Conservation (phyloP, 2,329 filamentous ascomycete genomes). For the Ophiostoma ulmi region DNA sequence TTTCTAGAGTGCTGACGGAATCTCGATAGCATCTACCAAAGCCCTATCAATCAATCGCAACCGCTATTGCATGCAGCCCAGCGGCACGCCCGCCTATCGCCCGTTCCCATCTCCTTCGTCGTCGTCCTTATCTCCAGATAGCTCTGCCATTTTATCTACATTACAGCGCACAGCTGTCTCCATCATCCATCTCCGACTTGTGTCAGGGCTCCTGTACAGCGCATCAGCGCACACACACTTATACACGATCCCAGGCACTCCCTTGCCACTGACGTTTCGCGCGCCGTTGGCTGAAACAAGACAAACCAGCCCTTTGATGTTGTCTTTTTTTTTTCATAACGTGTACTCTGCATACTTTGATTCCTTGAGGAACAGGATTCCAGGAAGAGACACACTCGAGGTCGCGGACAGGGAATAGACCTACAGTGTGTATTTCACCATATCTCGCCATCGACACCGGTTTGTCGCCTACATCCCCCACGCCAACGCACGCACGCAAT, state of each 20-base stretch:
- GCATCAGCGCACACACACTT: background rate
- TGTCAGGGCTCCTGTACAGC: background rate
- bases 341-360: background rate
- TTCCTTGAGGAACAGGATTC: background rate
- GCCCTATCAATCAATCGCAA: background rate
- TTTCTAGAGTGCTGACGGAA: background rate
- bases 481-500: background rate
- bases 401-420: background rate
- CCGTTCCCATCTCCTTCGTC: background rate
- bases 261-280: background rate
- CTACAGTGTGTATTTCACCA: background rate
- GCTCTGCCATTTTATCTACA: background rate
- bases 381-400: background rate
- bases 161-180: background rate
- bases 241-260: background rate
- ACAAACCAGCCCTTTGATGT: background rate
- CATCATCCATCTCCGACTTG: background rate
- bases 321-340: background rate
- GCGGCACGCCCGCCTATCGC: background rate
- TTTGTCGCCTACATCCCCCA: background rate
- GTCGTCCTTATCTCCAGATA: background rate
- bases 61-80: constrained; percentile 2
- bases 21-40: background rate
- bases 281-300: constrained; percentile 1
- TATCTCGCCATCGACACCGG: background rate